A percentile compares a stretch with the other conserved stretches of the same genome.
Evolutionary conservation across 805 yeast genomes (phyloP).

Genomic region (Kodamaea neixiangensis): DNA sequence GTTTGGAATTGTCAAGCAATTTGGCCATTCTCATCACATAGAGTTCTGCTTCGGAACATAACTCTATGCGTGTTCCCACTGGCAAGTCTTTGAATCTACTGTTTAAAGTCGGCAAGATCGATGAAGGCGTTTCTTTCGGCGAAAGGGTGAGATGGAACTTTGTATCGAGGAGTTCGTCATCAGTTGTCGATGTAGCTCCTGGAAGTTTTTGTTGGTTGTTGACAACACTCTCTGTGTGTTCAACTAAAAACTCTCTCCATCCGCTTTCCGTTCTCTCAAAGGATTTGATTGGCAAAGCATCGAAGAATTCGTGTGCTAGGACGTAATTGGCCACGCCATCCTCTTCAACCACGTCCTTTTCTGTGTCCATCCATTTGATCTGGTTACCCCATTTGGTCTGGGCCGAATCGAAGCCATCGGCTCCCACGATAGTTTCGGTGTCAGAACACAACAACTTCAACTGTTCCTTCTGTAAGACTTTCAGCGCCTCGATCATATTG

Average conservation of each 20-base stretch:
- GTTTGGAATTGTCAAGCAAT: conserved; percentile 39
- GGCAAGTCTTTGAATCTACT: conserved; percentile 56
- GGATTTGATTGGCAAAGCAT: conserved; percentile 78
- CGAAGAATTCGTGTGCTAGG: conserved; percentile 85
- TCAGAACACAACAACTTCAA: conserved; percentile 47
- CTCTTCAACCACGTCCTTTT: conserved; percentile 40
- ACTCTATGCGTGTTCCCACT: conserved; percentile 61
- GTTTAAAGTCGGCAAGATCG: conserved; percentile 54
- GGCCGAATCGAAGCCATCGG: conserved; percentile 39
- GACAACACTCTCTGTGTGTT: conserved; percentile 44
- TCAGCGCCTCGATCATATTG: conserved; percentile 71
- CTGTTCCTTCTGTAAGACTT: conserved; percentile 61
- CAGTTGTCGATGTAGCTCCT: conserved; percentile 13
- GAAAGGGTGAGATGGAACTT: conserved; percentile 59
- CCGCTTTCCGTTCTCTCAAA: conserved; percentile 64
- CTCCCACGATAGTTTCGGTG: conserved; percentile 18
- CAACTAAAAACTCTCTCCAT: conserved; percentile 80
- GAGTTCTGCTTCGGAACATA: conserved; percentile 71
- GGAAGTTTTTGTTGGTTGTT: conserved; percentile 31
- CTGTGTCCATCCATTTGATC: conserved; percentile 63
- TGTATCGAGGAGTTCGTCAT: conserved; percentile 21
- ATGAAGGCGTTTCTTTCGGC: conserved; percentile 62
- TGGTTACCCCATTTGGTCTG: conserved; percentile 52
- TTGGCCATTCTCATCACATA: conserved; percentile 56
- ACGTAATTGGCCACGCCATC: conserved; percentile 54